Base-by-base conservation (phyloP, 2,329 filamentous ascomycete species). In the Thelonectria olida region DNA sequence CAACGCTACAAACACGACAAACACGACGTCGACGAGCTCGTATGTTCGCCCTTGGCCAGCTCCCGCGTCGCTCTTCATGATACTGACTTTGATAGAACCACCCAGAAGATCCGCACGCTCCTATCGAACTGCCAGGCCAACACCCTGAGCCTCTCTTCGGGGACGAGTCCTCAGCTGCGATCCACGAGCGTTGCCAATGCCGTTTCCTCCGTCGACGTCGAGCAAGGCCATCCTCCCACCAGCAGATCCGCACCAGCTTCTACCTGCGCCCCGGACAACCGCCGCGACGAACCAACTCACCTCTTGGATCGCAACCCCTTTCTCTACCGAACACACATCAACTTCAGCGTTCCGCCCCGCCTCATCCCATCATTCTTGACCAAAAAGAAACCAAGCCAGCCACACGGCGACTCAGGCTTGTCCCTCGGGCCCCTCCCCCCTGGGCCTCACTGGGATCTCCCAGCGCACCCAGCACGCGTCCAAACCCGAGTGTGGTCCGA, bases 271-370 rank as follows among this genome's bases (percentile, higher is more conserved):
- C n/a, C 55, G 20, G 41, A 48, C 3, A 9, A 53, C 12, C 13
- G 34, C 17, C 17, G 25, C 13, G 23, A 41, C 65, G 41, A 54
- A 12, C 44, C 57, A 7, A 22, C 58, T 27, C 64, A 62, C 17
- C 47, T 65, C 49, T 65, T 63, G 6, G 54, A 57, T 25, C 69
- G 66, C 19, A 78, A 76, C 56, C 75, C 75, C 17, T 77, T 78
- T 36, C 69, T 71, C 41, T 76, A 78, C 67, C 73, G 74, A 48
- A 77, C 74, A n/a, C 69, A 65, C 17, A 60, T 75, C 62, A 68
- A 72, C 56, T 57, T 77, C 39, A 63, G 61, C 15, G 58, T 69
- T 4, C 66, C 72, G 3, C 66, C 72, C 34, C 57, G 34, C 15
- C 54, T 66, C 2, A 27, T 73, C 1, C 64, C 67, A 4, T 68